phyloP scores from a whole-genome alignment of 106 monocot species.

The Acorus gramineus region DNA sequence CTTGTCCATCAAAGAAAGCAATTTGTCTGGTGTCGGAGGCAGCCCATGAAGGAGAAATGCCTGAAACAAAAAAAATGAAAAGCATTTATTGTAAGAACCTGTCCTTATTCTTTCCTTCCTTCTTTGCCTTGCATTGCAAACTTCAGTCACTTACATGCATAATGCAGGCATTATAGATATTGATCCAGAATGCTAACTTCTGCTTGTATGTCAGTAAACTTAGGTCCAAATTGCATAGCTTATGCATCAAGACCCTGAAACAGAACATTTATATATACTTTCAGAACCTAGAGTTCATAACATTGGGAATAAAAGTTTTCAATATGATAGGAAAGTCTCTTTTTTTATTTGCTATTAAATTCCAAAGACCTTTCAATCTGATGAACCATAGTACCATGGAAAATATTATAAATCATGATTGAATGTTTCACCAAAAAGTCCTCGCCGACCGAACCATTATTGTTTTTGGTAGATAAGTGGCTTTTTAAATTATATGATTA shows the following conservation, averaged over 20 bases:
- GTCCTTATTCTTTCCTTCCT: no score
- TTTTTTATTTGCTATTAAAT: no score
- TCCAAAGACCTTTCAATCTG: no score
- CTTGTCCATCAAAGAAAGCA: constrained; percentile 62
- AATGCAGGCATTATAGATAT: constrained; percentile 79
- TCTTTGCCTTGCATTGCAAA: not conserved
- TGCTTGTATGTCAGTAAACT: constrained; percentile 66
- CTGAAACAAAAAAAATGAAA: constrained; percentile 24
- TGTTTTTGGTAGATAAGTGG: no score
- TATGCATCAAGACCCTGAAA: constrained; percentile 57
- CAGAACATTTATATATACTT: not conserved
- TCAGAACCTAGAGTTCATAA: not conserved
- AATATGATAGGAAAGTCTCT: no score
- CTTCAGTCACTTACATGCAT: constrained; percentile 65
- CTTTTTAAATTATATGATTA: no score
- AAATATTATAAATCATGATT: no score
- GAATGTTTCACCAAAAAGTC: no score
- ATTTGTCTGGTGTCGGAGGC: constrained; percentile 45
- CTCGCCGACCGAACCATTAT: no score
- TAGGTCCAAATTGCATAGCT: constrained; percentile 40
- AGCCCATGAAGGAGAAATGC: constrained; percentile 65
- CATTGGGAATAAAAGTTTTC: no score
- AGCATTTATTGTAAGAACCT: no score
- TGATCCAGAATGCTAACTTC: constrained; percentile 94
- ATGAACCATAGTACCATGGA: no score